Conservation (phyloP, 75 land plant species). For the Sequoiadendron giganteum region DNA sequence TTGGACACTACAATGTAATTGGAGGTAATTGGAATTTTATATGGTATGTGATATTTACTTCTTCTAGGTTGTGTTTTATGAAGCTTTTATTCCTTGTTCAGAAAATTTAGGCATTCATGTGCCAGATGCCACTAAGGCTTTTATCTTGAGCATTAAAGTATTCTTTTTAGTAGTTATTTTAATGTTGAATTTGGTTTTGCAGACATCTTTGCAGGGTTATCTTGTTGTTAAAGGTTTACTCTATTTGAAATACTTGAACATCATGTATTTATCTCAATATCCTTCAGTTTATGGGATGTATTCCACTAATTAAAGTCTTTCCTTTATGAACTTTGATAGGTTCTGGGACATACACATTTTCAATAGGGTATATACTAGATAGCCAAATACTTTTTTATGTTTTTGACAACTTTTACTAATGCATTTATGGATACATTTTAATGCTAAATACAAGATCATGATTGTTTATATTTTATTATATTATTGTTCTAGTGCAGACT, state of each 20-base stretch:
- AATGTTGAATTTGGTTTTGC: no score
- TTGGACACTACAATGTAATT: no score
- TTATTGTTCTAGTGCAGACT: background rate
- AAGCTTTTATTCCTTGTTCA: no score
- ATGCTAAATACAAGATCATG: background rate
- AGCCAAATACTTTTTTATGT: background rate
- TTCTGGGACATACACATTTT: slow-evolving; percentile 11
- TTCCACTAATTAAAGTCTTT: slow-evolving; percentile 3
- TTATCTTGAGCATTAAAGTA: no score
- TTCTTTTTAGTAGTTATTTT: no score
- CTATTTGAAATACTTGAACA: background rate
- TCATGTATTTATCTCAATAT: background rate
- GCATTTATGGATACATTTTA: background rate
- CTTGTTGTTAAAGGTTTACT: no score
- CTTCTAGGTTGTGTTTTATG: no score
- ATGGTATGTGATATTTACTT: no score
- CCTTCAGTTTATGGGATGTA: background rate
- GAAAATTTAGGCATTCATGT: no score
- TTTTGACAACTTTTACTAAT: background rate
- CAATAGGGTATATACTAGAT: background rate
- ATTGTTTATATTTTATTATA: background rate
- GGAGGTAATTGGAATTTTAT: no score
- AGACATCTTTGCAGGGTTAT: no score
- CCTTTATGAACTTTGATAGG: background rate
- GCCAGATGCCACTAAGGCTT: no score